Conservation (phyloP, 441 rosid species). For the Dalechampia spathulata region DNA sequence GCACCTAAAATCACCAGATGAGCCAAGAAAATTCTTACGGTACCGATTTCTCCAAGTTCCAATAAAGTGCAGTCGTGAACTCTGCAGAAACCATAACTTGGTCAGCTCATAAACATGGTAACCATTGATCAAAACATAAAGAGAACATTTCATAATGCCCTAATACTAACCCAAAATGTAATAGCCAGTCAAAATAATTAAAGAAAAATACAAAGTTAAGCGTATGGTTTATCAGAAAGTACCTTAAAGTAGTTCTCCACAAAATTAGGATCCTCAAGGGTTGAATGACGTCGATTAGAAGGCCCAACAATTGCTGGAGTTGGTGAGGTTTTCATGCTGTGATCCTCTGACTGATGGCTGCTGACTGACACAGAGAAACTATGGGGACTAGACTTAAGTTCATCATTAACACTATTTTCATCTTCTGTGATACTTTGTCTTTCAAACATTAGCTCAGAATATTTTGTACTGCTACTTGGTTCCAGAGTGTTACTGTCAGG, state of each 20-base stretch:
- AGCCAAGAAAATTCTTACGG: slow-evolving; percentile 55
- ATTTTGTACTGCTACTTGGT: slow-evolving; percentile 26
- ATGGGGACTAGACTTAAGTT: slow-evolving; percentile 22
- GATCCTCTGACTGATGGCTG: not conserved
- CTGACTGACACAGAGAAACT: too few species aligned
- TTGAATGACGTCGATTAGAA: slow-evolving; percentile 49
- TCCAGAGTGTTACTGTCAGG: slow-evolving; percentile 22
- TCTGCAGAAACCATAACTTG: slow-evolving; percentile 39
- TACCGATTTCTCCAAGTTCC: slow-evolving; percentile 97
- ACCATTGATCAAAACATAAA: not conserved
- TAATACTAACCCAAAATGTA: not conserved
- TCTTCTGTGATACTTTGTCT: slow-evolving; percentile 27
- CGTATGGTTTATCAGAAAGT: too few species aligned
- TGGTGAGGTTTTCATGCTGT: slow-evolving; percentile 22
- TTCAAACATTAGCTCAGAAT: slow-evolving; percentile 25
- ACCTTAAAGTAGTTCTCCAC: slow-evolving; percentile 96
- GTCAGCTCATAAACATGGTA: slow-evolving; percentile 1
- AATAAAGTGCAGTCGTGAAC: slow-evolving; percentile 94
- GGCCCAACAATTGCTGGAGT: slow-evolving; percentile 29
- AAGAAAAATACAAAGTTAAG: not conserved
- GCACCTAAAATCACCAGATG: slow-evolving; percentile 29
- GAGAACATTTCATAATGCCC: too few species aligned
- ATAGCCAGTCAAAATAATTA: not conserved
- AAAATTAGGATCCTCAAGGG: slow-evolving; percentile 79
- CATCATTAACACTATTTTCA: slow-evolving; percentile 24